Evolutionary conservation across 2,329 filamentous ascomycete genomes (phyloP), one percentile per base, ranked within the genome.

Genomic region (Monosporascus sp.): DNA sequence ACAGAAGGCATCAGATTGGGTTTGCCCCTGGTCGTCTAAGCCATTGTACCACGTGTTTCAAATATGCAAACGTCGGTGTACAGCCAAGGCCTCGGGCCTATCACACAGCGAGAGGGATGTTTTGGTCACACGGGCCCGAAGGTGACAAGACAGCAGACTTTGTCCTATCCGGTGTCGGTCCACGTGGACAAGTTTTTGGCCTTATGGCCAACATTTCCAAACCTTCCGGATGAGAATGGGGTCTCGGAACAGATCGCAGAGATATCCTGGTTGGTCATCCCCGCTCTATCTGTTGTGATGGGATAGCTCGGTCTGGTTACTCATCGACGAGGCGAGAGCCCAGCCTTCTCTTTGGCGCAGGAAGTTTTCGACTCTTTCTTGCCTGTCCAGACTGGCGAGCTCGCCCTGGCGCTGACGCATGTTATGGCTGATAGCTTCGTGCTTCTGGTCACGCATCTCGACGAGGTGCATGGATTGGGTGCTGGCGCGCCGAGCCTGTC

Each of bases 341-440:
- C 66, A 69, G 63, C 56, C 58, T 7, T 94, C 88, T 58, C 90
- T 78, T 54, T 88, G 83, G 63, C 83, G 82, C 54, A 97, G 60
- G 64, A 97, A 97, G 51, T 75, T 83, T 60, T 90, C 81, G 39
- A 97, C 85, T 50, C 90, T 79, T 63, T 85, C 83, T 56, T 88
- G 80, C 51, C 81, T 76, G 63, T 71, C 73, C 65, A 80, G 67
- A 38, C 78, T 72, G 49, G 77, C 75, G 55, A 77, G 73, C 52
- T 82, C 74, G 61, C 77, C 69, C 63, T 79, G 74, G 58, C 80
- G 77, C 54, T 75, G 75, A 49, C 71, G 74, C 65, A 84, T 75
- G 47, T 85, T 72, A 54, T 83, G 79, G 54, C 79, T 83, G 48
- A 88, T 85, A 37, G 85, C 83, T 53, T 81, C 76, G 54, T 89